A percentile compares a stretch with the other conserved stretches of the same genome.
Conservation (phyloP, 2,329 filamentous ascomycete genomes). For the Pyrenophora seminiperda region DNA sequence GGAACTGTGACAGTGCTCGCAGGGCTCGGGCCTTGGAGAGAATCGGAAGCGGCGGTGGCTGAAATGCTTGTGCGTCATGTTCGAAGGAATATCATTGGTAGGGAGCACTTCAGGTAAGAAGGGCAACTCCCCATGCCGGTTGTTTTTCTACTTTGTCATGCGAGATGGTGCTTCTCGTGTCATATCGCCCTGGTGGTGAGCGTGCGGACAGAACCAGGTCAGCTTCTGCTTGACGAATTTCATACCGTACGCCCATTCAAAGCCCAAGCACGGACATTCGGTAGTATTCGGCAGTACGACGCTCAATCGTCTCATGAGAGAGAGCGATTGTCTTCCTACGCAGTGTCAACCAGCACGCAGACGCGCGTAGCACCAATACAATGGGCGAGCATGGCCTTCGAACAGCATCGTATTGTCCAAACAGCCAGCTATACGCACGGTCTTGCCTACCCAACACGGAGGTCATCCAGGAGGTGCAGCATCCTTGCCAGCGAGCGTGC, state of each 20-base stretch:
- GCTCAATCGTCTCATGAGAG: constrained; percentile 21
- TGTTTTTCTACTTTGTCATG: constrained; percentile 37
- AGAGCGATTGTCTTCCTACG: constrained; percentile 33
- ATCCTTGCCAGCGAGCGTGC: constrained; percentile 18
- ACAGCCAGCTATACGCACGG: constrained; percentile 14
- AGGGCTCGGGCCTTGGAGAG: constrained; percentile 45
- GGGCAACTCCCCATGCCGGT: constrained; percentile 35
- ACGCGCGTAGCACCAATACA: constrained; percentile 38
- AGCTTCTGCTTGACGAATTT: constrained; percentile 35
- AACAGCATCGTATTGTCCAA: constrained; percentile 10
- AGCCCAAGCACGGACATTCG: constrained; percentile 39
- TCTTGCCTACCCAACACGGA: constrained; percentile 19
- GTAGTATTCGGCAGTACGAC: constrained; percentile 33
- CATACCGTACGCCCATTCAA: constrained; percentile 39
- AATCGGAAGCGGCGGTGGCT: constrained; percentile 48
- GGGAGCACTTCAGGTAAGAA: constrained; percentile 29
- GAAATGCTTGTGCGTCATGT: constrained; percentile 48
- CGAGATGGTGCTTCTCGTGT: constrained; percentile 39
- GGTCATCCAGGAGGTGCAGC: constrained; percentile 14
- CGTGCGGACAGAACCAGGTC: constrained; percentile 27
- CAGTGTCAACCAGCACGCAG: constrained; percentile 18
- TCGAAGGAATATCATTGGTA: constrained; percentile 40
- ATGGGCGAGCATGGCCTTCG: constrained; percentile 10
- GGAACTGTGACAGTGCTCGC: constrained; percentile 44
- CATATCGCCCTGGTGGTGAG: constrained; percentile 39